A percentile compares a stretch with the other conserved stretches of the same genome.
phyloP scores from a whole-genome alignment of 1,284 basidiomycete genomes.

The Anthracocystis walkeri region DNA sequence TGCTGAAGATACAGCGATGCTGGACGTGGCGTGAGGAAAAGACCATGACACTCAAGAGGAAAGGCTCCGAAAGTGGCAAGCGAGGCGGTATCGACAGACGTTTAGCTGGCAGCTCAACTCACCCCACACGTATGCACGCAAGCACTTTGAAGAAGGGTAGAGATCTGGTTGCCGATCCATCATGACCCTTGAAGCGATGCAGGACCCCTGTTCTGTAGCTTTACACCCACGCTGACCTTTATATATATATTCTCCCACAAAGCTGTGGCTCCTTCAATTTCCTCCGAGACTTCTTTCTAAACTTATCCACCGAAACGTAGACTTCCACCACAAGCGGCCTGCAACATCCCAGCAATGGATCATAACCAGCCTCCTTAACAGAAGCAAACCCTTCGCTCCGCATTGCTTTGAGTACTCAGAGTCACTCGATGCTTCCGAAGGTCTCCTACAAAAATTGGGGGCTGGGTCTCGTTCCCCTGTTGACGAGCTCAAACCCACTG shows the following conservation, averaged over 20 bases:
- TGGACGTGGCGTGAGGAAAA: too few species aligned
- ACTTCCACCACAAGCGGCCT: constrained; percentile 40
- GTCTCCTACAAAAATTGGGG: too few species aligned
- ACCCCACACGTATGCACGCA: not conserved
- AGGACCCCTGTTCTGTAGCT: constrained; percentile 5
- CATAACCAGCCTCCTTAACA: constrained; percentile 4
- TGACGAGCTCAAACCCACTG: constrained; percentile 2
- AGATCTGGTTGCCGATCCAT: too few species aligned
- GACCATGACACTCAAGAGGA: not conserved
- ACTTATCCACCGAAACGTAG: constrained; percentile 22
- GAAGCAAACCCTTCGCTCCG: constrained; percentile 28
- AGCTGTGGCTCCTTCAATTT: constrained; percentile 13
- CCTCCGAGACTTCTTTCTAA: constrained; percentile 5
- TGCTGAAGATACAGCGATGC: too few species aligned
- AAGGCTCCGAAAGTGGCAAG: not conserved
- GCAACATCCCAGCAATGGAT: constrained; percentile 39
- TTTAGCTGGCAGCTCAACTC: not conserved
- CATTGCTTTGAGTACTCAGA: constrained; percentile 37
- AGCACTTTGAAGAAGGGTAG: not conserved
- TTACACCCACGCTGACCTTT: constrained; percentile 17
- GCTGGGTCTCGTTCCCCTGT: not conserved
- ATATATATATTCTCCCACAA: constrained; percentile 18
- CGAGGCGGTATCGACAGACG: not conserved
- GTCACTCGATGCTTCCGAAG: too few species aligned
- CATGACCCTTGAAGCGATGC: not conserved